Evolutionary conservation across 257 asterid species (phyloP).

Genomic region (Fraxinus excelsior): DNA sequence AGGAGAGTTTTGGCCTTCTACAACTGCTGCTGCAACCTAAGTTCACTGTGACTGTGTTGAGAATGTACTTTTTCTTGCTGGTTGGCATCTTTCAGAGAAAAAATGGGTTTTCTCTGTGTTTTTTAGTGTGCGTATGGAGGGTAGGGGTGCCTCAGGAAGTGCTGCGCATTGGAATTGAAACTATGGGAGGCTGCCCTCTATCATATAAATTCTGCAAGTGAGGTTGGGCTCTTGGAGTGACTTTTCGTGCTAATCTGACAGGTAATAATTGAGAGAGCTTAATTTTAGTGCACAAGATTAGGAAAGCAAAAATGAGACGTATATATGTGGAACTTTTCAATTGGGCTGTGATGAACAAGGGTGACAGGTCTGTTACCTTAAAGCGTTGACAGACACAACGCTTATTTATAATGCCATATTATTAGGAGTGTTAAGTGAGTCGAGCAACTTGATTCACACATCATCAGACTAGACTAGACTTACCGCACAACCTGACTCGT

Average conservation of each 20-base stretch:
- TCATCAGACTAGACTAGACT: too few species aligned
- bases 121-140: neutral
- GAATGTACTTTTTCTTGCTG: slow-evolving; percentile 44
- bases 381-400: neutral
- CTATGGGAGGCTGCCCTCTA: neutral
- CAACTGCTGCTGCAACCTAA: slow-evolving; percentile 63
- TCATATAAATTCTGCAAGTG: slow-evolving; percentile 28
- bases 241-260: neutral
- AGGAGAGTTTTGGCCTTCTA: slow-evolving; percentile 40
- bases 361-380: neutral
- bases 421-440: too few species aligned
- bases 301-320: neutral
- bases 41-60: slow-evolving; percentile 48
- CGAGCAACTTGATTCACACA: too few species aligned
- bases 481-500: too few species aligned
- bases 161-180: slow-evolving; percentile 22
- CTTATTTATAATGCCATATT: neutral
- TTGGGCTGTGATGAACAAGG: neutral
- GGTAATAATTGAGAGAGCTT: neutral
- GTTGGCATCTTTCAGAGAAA: slow-evolving; percentile 29
- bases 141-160: neutral
- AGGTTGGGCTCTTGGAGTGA: neutral
- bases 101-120: neutral
- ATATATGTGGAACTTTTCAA: neutral
- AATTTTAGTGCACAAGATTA: too few species aligned